These are phyloP conservation scores for Lactarius indigo DNA, from an alignment of 768 basidiomycete genomes.

Conservation along the genomic window DNA sequence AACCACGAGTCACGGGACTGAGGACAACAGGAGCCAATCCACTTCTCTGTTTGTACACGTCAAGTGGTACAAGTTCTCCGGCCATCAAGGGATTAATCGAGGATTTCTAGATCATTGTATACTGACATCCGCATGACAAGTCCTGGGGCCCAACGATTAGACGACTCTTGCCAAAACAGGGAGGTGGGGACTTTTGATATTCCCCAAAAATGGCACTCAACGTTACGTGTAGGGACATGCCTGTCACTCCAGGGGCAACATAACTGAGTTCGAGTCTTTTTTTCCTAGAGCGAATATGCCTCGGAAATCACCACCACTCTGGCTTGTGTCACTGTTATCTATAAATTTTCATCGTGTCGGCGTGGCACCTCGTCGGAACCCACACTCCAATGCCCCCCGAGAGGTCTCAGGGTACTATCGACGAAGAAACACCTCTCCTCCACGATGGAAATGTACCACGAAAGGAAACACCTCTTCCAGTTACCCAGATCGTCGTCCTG, in stretches of 20 bases:
- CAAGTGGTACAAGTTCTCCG: slow-evolving; percentile 1
- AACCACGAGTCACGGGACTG: not conserved
- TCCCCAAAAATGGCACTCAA: not conserved
- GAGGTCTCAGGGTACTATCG: not conserved
- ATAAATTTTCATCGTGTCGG: slow-evolving; percentile 27
- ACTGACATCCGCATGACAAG: not conserved
- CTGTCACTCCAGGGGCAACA: not conserved
- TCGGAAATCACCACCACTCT: slow-evolving; percentile 3
- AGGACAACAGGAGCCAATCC: not conserved
- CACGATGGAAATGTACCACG: not conserved
- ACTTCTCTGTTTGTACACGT: slow-evolving; percentile 9
- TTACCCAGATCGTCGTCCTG: not conserved
- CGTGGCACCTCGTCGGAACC: not conserved
- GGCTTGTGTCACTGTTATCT: slow-evolving; percentile 3
- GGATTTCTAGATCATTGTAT: not conserved
- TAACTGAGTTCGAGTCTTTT: not conserved
- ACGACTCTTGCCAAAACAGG: slow-evolving; percentile 4
- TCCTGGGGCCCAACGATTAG: not conserved
- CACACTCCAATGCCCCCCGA: slow-evolving; percentile 34
- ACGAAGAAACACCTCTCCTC: not conserved
- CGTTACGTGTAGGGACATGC: slow-evolving; percentile 8
- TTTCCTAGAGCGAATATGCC: slow-evolving; percentile 2
- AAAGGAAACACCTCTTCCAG: not conserved
- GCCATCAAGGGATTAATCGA: not conserved
- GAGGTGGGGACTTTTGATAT: not conserved